Evolutionary conservation across 345 rosid species (phyloP), one percentile per base, ranked within the genome.

Genomic region (Populus ilicifolia): DNA sequence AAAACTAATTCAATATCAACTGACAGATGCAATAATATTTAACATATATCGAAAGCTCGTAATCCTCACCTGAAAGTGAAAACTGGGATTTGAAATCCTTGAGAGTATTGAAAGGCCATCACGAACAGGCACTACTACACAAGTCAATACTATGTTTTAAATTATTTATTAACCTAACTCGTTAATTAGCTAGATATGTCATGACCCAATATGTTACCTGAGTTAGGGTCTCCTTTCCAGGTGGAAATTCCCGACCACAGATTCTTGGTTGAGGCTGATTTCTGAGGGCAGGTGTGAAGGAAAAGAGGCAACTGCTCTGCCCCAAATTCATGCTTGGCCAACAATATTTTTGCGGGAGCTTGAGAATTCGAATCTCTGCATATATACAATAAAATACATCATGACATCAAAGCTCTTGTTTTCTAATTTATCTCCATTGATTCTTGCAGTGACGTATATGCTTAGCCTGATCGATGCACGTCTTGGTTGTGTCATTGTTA

Each of bases 31-130:
- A 46, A 46, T 46, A 46, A 46, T 27, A 27, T 27, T 39, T 39
- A 9, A 39, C 1, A 8, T 6, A 39, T 39, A 39, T 16, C 17
- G 17, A 46, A 4, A 12, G 18, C 18, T 12, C 17, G 17, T 46
- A 46, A 33, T 9, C 25, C 59, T 77, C 30, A 86, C 91, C 86
- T 90, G 91, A 62, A 90, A 90, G 74, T 87, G 88, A 75, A 90
- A 90, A 4, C 72, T 74, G 5, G 91, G 84, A 71, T 75, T 86
- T 30, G 82, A 73, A 73, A 23, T 70, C 65, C 78, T 88, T 4
- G 87, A 70, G 36, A 35, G 77, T 52, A 25, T 68, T 16, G 90
- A 72, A 39, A 78, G 29, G 70, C 84, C 86, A 5, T 88, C 89
- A 1, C 67, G 82, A 36, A 88, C 85, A 38, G 89, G 81, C 69